Percentiles rank a stretch among this genome's conserved stretches.
phyloP scores from a whole-genome alignment of 768 basidiomycete genomes.

The Mrakia hoshinonis region DNA sequence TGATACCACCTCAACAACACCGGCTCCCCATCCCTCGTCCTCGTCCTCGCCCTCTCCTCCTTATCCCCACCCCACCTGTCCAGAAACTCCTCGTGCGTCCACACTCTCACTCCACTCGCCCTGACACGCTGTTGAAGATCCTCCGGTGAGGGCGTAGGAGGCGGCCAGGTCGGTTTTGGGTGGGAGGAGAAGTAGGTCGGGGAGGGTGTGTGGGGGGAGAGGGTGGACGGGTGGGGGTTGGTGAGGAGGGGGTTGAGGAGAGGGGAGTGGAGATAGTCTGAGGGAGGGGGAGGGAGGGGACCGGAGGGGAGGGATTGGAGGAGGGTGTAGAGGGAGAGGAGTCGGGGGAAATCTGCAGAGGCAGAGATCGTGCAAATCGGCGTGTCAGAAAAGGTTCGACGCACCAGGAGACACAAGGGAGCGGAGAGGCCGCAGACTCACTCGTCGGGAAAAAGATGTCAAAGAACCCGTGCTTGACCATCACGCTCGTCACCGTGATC shows the following conservation, averaged over 20 bases:
- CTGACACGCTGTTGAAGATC: constrained; percentile 46
- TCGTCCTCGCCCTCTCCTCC: constrained; percentile 56
- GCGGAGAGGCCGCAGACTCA: constrained; percentile 27
- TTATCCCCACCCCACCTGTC: constrained; percentile 56
- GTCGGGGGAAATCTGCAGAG: constrained; percentile 6
- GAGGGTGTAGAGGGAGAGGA: constrained; percentile 19
- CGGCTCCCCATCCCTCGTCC: constrained; percentile 71
- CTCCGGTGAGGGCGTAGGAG: not conserved
- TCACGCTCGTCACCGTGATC: constrained; percentile 78
- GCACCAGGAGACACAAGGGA: not conserved
- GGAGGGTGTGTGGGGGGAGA: not conserved
- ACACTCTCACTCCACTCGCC: constrained; percentile 71
- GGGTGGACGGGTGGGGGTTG: constrained; percentile 36
- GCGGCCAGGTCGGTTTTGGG: not conserved
- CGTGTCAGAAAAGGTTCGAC: not conserved
- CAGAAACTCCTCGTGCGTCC: constrained; percentile 81
- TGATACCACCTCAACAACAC: constrained; percentile 74
- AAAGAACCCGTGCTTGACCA: constrained; percentile 91
- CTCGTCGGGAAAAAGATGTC: constrained; percentile 96
- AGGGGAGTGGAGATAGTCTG: constrained; percentile 37
- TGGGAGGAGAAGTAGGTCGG: constrained; percentile 61
- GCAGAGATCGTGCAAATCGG: no score
- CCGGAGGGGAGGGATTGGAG: constrained; percentile 14
- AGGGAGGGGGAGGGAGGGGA: not conserved
- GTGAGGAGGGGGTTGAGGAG: constrained; percentile 51